Evolutionary conservation across 208 protist species (phyloP).

Genomic region (Wallacemonas collosoma): DNA sequence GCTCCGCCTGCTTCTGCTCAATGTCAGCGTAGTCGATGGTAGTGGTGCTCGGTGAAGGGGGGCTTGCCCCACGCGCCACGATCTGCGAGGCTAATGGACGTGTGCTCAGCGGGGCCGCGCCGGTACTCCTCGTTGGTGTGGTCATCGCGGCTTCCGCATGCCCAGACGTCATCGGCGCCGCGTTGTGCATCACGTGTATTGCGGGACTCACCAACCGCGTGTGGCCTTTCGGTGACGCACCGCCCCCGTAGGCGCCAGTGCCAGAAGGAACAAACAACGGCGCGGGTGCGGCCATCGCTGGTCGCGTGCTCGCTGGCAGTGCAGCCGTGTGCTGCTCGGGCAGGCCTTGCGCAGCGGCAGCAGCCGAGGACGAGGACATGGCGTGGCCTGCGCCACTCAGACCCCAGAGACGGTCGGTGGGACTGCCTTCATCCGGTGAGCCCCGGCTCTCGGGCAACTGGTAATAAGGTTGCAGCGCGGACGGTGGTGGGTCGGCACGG

Average conservation of each 20-base stretch:
- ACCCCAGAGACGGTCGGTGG: neutral
- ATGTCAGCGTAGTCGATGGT: conserved; percentile 77
- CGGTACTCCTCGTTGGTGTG: too few species aligned
- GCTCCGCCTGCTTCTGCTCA: conserved; percentile 83
- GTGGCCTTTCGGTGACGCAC: neutral
- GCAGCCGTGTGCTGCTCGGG: neutral
- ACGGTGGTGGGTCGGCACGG: neutral
- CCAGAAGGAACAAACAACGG: neutral
- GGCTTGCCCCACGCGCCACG: neutral
- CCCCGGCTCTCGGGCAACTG: neutral
- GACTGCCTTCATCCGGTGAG: neutral
- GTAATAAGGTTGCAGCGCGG: conserved; percentile 12
- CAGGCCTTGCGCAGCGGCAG: neutral
- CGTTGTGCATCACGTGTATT: neutral
- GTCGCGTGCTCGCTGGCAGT: too few species aligned
- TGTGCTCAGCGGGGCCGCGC: neutral
- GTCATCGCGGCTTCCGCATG: neutral
- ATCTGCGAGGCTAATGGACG: neutral
- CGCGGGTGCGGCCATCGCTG: neutral
- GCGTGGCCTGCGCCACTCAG: too few species aligned
- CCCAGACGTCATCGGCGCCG: neutral
- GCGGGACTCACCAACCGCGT: conserved; percentile 13
- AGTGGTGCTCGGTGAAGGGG: conserved; percentile 20
- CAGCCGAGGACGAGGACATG: too few species aligned
- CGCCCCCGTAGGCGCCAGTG: too few species aligned